These are phyloP conservation scores for Meyerozyma elateridarum DNA, from an alignment of 1,139 yeast species.

Conservation along the genomic window DNA sequence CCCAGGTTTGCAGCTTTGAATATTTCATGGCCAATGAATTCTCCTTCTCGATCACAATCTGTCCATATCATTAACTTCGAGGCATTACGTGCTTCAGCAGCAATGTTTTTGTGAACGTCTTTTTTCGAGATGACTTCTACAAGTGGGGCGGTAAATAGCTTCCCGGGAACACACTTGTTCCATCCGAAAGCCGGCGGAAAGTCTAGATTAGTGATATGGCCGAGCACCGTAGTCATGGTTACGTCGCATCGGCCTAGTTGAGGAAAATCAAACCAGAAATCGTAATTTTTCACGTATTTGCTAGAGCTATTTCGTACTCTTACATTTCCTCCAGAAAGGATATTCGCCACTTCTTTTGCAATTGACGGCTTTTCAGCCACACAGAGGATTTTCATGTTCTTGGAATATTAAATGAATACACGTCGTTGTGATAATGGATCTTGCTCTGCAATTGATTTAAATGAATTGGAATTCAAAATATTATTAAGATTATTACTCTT, in stretches of 20 bases:
- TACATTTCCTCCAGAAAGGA: slow-evolving; percentile 69
- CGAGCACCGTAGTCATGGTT: slow-evolving; percentile 88
- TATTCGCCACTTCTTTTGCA: slow-evolving; percentile 76
- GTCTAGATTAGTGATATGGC: slow-evolving; percentile 69
- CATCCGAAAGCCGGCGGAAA: slow-evolving; percentile 64
- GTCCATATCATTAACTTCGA: slow-evolving; percentile 89
- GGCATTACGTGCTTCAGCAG: slow-evolving; percentile 56
- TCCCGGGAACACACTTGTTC: slow-evolving; percentile 64
- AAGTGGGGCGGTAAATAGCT: slow-evolving; percentile 66
- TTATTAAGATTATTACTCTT: too few relatives aligned
- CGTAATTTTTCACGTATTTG: slow-evolving; percentile 76
- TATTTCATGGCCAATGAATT: slow-evolving; percentile 87
- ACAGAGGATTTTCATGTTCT: slow-evolving; percentile 67
- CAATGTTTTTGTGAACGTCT: slow-evolving; percentile 66
- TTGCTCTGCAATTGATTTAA: too few relatives aligned
- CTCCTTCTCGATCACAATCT: slow-evolving; percentile 98
- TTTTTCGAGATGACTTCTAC: slow-evolving; percentile 34
- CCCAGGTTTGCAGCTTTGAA: slow-evolving; percentile 58
- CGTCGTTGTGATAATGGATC: too few relatives aligned
- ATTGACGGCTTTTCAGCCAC: slow-evolving; percentile 98
- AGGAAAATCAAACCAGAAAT: slow-evolving; percentile 60
- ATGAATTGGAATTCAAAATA: too few relatives aligned
- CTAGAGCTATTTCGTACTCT: slow-evolving; percentile 45
- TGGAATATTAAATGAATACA: slow-evolving; percentile 1
- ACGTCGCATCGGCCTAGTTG: slow-evolving; percentile 63